These are phyloP conservation scores for Vanderwaltozyma tropicalis DNA, from an alignment of 805 yeast genomes.

Conservation along the genomic window DNA sequence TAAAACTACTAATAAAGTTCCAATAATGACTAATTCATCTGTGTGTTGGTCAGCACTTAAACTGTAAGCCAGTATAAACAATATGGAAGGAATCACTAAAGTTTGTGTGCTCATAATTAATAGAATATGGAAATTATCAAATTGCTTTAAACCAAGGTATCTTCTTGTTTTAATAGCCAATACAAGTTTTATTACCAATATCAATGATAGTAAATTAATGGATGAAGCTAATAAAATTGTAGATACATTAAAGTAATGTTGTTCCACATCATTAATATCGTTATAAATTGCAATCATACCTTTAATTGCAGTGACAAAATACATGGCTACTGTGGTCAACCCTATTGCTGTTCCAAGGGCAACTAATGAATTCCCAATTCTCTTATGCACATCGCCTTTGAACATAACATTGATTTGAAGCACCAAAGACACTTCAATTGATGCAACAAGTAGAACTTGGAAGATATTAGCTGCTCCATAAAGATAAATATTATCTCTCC, in stretches of 20 bases:
- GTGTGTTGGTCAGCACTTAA: conserved; percentile 24
- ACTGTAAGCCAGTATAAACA: conserved; percentile 49
- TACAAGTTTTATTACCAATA: conserved; percentile 54
- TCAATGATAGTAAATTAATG: conserved; percentile 47
- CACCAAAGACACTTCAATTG: conserved; percentile 55
- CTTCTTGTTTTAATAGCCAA: conserved; percentile 65
- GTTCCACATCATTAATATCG: conserved; percentile 9
- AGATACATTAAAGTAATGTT: conserved; percentile 43
- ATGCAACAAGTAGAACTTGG: conserved; percentile 46
- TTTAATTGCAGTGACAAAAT: conserved; percentile 41
- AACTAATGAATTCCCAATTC: conserved; percentile 33
- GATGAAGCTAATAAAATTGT: conserved; percentile 60
- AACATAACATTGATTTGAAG: conserved; percentile 68
- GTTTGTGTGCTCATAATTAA: conserved; percentile 77
- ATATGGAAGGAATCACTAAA: conserved; percentile 62
- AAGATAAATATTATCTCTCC: conserved; percentile 32
- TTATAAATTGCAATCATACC: conserved; percentile 31
- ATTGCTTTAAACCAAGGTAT: conserved; percentile 68
- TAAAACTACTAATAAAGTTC: conserved; percentile 52
- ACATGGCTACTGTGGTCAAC: conserved; percentile 46
- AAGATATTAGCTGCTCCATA: conserved; percentile 55
- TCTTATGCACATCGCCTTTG: conserved; percentile 41
- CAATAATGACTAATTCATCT: conserved; percentile 40
- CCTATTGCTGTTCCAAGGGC: conserved; percentile 36
- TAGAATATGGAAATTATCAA: conserved; percentile 71